phyloP scores from a whole-genome alignment of 2,329 filamentous ascomycete genomes.

The Penicillium sp. region DNA sequence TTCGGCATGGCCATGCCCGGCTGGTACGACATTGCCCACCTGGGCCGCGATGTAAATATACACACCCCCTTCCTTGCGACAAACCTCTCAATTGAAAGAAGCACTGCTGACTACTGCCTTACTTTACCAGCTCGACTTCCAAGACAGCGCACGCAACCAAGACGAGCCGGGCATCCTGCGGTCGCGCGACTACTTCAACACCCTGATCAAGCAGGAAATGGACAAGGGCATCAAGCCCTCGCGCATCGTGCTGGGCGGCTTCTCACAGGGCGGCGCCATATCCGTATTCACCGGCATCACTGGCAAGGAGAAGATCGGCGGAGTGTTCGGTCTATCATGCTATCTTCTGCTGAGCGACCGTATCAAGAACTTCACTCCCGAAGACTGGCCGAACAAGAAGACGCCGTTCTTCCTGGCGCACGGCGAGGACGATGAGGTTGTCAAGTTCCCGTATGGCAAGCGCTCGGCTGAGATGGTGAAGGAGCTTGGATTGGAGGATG shows the following conservation, averaged over 20 bases:
- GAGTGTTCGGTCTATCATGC: conserved; percentile 80
- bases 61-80: conserved; percentile 2
- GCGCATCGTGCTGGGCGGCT: conserved; percentile 74
- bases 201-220: conserved; percentile 77
- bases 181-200: conserved; percentile 74
- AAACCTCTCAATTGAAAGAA: neutral
- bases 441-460: conserved; percentile 68
- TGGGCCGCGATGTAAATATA: conserved; percentile 43
- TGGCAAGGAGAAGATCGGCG: conserved; percentile 72
- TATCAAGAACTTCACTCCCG: conserved; percentile 58
- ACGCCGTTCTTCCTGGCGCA: conserved; percentile 90
- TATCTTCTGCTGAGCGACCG: conserved; percentile 74
- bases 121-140: conserved; percentile 39
- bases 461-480: conserved; percentile 67
- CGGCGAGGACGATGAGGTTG: conserved; percentile 74
- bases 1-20: conserved; percentile 78
- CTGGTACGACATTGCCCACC: conserved; percentile 52
- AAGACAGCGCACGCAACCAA: conserved; percentile 44
- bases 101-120: neutral
- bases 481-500: conserved; percentile 66
- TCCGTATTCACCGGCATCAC: conserved; percentile 79
- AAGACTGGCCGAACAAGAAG: conserved; percentile 64
- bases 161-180: conserved; percentile 70
- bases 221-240: conserved; percentile 76
- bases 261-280: conserved; percentile 80